Evolutionary conservation across 225 moss, liverwort and hornwort genomes (phyloP), one percentile per base, ranked within the genome.

Genomic region (Marchantia paleacea): DNA sequence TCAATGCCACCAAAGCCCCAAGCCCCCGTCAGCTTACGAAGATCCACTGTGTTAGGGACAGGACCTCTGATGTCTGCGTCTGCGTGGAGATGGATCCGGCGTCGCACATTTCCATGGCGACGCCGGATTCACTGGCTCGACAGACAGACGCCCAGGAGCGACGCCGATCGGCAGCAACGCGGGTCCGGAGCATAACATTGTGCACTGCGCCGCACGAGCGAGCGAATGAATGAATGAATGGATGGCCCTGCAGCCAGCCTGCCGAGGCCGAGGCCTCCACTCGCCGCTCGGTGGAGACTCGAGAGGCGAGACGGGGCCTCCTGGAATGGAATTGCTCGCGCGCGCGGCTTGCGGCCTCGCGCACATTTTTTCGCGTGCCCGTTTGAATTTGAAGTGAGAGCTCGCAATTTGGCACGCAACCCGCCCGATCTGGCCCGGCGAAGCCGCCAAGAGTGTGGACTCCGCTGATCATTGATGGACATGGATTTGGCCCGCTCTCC

Each of bases 121-220:
- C 47, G 69, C 18, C 69, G 7, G 10, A 24, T 10, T 31, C 39
- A 24, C 50, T 24, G 50, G 50, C 51, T 51, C 52, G 8, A 51
- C 72, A 52, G n/a, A 51, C 50, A 39, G 3, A 39, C 39, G 20
- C 50, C 22, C 20, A 72, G 11, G 19, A 52, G 51, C 24, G 54
- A 29, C 15, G 82, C 69, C 47, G 39, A 20, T 52, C 54, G 52
- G 69, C 82, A 85, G 63, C 82, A 82, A 62, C 76, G 55, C 67
- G 78, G 82, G 79, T 80, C 76, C 85, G 77, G 68, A 53, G 76
- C 53, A 69, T 82, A 85, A 80, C 82, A 72, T 80, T 58, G 85
- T 75, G 75, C 68, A 76, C 72, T 39, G 39, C 39, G 39, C 39
- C 39, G 39, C 39, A 39, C 39, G 39, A 2, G 5, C 39, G 39